Base-by-base conservation (phyloP, 2,329 filamentous ascomycete species). In the Ceratocystis alfenasii region DNA sequence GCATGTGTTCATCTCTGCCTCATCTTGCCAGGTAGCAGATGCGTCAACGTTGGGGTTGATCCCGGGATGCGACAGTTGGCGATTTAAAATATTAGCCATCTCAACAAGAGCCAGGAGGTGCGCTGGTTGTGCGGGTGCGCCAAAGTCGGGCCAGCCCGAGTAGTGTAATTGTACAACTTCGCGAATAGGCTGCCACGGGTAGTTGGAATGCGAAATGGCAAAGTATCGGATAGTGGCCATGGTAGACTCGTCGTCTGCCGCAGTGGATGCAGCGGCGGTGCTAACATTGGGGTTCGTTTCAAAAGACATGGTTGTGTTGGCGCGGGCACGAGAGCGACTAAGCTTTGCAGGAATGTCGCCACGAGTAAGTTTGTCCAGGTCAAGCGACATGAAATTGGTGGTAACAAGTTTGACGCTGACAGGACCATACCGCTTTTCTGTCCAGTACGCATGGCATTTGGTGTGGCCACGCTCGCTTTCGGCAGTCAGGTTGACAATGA, bases 141-240 rank as follows among this genome's bases (percentile, higher is more conserved):
- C 94, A 75, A 97, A 96, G 72, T 99, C 94, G 0, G 94, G 94
- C 94, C 94, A 99, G n/a, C 88, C 87, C 0, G 90, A 86, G 74
- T 96, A 97, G 73, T 97, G 92, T 15, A 99, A 78, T 71, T 99
- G 94, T 0, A 92, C 96, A 68, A 99, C 87, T 75, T 97, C 92
- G 28, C 93, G 88, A 70, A 96, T 87, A 0, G 90, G 89, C 22
- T 85, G 84, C 72, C 96, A 96, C 0, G 93, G 92, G 67, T 88
- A 83, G 1, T 83, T 79, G 1, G 84, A 78, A 73, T 97, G 90
- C 0, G 86, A 87, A 33, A 99, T 78, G 0, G 89, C 87, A 72
- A 97, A 94, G 73, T 94, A 94, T 59, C 94, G 87, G 50, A 97
- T 84, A 62, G 88, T 86, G 64, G 95, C 90, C 72, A 87, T 87